phyloP scores from a whole-genome alignment of 768 basidiomycete genomes.

The Lactarius hengduanensis region DNA sequence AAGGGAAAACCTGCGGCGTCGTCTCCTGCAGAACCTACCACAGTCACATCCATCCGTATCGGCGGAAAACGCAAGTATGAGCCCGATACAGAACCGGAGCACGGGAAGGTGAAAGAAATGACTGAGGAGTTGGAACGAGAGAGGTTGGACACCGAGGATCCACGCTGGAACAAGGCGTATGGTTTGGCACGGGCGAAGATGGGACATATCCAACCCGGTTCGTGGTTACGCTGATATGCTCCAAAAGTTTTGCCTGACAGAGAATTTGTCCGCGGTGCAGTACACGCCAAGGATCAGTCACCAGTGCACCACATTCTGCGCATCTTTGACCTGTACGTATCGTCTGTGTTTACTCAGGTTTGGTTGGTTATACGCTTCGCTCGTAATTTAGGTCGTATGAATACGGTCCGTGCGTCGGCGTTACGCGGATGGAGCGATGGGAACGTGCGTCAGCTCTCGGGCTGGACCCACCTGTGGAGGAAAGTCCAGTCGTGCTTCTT shows the following conservation, averaged over 20 bases:
- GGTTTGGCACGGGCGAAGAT: conserved; percentile 27
- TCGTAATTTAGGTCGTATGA: conserved; percentile 56
- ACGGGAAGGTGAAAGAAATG: conserved; percentile 1
- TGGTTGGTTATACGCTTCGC: conserved; percentile 15
- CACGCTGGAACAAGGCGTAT: conserved; percentile 28
- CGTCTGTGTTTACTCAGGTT: background rate
- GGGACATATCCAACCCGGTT: conserved; percentile 29
- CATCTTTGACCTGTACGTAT: conserved; percentile 69
- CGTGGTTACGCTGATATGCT: background rate
- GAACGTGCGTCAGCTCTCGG: conserved; percentile 77
- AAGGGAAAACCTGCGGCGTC: conserved; percentile 15
- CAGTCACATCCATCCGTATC: conserved; percentile 15
- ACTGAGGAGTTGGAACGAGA: conserved; percentile 11
- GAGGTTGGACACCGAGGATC: conserved; percentile 18
- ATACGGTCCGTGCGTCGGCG: conserved; percentile 77
- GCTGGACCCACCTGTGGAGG: conserved; percentile 77
- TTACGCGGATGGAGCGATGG: conserved; percentile 85
- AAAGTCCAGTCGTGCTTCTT: conserved; percentile 35
- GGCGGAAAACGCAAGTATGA: conserved; percentile 25
- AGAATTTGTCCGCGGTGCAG: conserved; percentile 38
- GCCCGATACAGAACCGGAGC: conserved; percentile 13
- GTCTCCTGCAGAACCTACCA: conserved; percentile 1
- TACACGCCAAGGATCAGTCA: conserved; percentile 61
- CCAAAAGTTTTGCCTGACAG: background rate
- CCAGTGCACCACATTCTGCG: conserved; percentile 71